Conservation (phyloP, 768 basidiomycete genomes). For the Lactarius trivialis region DNA sequence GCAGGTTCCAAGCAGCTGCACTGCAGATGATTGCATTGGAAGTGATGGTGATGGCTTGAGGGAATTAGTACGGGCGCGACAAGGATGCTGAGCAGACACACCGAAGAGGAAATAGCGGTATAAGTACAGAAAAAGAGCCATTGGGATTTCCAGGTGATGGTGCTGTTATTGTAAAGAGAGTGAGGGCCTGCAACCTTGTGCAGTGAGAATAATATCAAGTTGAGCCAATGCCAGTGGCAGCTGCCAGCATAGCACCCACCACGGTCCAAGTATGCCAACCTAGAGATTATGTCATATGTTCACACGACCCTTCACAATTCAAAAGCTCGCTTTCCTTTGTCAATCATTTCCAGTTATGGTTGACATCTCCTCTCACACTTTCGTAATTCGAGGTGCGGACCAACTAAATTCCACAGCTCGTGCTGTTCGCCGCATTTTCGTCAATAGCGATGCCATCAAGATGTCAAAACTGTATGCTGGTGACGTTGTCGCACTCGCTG, state of each 20-base stretch:
- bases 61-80: neutral
- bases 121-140: neutral
- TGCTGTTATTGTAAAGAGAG: constrained; percentile 1
- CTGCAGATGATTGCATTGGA: constrained; percentile 24
- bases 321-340: neutral
- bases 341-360: neutral
- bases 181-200: constrained; percentile 5
- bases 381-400: constrained; percentile 6
- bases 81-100: neutral
- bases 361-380: constrained; percentile 6
- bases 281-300: neutral
- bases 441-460: constrained; percentile 59
- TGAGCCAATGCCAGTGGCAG: neutral
- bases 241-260: neutral
- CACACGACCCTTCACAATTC: neutral
- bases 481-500: constrained; percentile 55
- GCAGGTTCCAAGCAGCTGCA: constrained; percentile 21
- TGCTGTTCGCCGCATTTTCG: constrained; percentile 53
- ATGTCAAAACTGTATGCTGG: constrained; percentile 57
- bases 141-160: neutral
- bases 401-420: constrained; percentile 29
- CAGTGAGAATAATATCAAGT: neutral
- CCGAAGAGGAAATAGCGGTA: constrained; percentile 12
- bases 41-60: constrained; percentile 11
- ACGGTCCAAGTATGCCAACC: neutral